Conservation (phyloP, 495 filamentous ascomycete genomes). For the Articulospora tetracladia region DNA sequence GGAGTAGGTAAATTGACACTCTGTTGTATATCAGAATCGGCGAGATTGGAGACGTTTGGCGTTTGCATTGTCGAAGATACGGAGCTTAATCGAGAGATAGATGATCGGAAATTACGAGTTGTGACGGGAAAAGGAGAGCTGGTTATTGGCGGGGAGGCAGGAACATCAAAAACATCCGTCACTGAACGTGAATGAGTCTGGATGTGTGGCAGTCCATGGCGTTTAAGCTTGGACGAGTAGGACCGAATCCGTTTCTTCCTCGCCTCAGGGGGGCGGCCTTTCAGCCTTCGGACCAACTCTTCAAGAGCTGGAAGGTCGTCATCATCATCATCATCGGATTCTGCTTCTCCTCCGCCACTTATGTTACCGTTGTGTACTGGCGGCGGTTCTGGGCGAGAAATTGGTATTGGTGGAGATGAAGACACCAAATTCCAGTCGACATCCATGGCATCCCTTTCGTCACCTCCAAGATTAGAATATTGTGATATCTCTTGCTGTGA, state of each 20-base stretch:
- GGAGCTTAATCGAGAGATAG: constrained; percentile 7
- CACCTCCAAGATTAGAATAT: constrained; percentile 19
- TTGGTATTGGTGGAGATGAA: background rate
- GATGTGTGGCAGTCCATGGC: background rate
- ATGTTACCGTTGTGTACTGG: background rate
- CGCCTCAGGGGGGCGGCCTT: background rate
- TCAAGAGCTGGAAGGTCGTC: constrained; percentile 37
- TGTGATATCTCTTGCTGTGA: constrained; percentile 17
- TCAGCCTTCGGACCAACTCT: constrained; percentile 19
- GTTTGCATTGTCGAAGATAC: constrained; percentile 7
- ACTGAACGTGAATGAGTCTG: background rate
- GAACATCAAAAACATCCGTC: constrained; percentile 22
- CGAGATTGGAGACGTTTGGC: background rate
- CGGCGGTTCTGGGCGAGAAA: background rate
- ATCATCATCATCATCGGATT: constrained; percentile 22
- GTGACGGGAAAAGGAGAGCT: constrained; percentile 17
- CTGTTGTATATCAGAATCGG: background rate
- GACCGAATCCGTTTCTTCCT: constrained; percentile 15
- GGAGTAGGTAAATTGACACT: constrained; percentile 20
- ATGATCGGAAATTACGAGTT: background rate
- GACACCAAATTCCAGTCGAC: constrained; percentile 9
- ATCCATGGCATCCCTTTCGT: constrained; percentile 20
- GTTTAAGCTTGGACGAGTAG: constrained; percentile 17
- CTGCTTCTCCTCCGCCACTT: constrained; percentile 23
- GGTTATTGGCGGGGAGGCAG: constrained; percentile 30